These are phyloP conservation scores for Plasmodium malariae DNA, from an alignment of 169 alveolate species.

Conservation along the genomic window DNA sequence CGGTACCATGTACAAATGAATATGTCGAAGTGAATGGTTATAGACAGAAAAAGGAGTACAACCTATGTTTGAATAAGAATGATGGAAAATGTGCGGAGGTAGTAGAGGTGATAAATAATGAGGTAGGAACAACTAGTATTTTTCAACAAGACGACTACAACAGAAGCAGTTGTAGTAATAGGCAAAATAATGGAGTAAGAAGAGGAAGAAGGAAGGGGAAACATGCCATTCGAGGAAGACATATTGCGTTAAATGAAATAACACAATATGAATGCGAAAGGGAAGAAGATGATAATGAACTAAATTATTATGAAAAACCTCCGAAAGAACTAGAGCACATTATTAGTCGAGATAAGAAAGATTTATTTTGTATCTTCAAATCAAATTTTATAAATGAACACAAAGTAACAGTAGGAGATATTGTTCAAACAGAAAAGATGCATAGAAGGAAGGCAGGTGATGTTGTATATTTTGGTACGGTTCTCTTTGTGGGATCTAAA, in stretches of 20 bases:
- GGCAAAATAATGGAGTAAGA: background rate
- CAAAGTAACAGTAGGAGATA: constrained; percentile 90
- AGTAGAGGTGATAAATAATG: too few species aligned
- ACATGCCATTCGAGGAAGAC: background rate
- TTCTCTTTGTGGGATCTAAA: constrained; percentile 87
- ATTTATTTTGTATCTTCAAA: constrained; percentile 83
- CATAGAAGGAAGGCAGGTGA: constrained; percentile 89
- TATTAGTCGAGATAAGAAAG: constrained; percentile 43
- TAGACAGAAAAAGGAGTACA: too few species aligned
- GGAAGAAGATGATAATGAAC: background rate
- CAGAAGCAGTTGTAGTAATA: background rate
- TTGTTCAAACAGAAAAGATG: constrained; percentile 89
- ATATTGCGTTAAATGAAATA: too few species aligned
- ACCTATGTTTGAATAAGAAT: too few species aligned
- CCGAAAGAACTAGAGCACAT: constrained; percentile 77
- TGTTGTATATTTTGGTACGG: constrained; percentile 89
- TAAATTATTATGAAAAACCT: constrained; percentile 81
- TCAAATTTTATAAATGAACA: constrained; percentile 84
- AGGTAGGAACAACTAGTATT: too few species aligned
- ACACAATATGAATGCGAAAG: constrained; percentile 4
- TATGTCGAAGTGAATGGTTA: too few species aligned
- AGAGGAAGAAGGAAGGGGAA: background rate
- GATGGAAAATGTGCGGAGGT: too few species aligned
- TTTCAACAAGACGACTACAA: too few species aligned
- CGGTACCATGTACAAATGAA: too few species aligned